Conservation (phyloP, 2,329 filamentous ascomycete species). For the Arthrobotrys sphaeroides region DNA sequence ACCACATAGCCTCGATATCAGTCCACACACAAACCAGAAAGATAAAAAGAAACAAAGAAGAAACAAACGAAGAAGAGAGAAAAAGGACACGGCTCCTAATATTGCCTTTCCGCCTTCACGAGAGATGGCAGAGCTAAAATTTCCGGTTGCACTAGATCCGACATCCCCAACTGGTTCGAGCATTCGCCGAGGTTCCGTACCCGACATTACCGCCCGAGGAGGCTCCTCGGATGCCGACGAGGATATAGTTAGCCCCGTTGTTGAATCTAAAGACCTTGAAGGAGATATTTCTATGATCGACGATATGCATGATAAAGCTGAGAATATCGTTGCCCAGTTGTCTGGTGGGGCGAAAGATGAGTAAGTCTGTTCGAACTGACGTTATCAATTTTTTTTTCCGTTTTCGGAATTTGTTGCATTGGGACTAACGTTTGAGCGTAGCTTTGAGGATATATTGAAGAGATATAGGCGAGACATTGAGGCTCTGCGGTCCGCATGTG, state of each 20-base stretch:
- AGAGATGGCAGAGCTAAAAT: slow-evolving; percentile 21
- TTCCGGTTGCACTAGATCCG: slow-evolving; percentile 47
- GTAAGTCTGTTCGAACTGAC: slow-evolving; percentile 19
- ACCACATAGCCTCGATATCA: slow-evolving; percentile 14
- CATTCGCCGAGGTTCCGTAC: slow-evolving; percentile 44
- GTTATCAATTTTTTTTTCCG: background rate
- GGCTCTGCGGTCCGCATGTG: slow-evolving; percentile 30
- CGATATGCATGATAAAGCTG: slow-evolving; percentile 39
- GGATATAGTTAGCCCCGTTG: slow-evolving; percentile 28
- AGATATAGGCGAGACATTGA: slow-evolving; percentile 49
- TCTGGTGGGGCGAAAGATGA: slow-evolving; percentile 43
- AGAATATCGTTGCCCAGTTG: slow-evolving; percentile 38
- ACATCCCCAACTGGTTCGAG: slow-evolving; percentile 40
- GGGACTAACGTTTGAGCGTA: background rate
- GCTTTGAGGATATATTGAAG: slow-evolving; percentile 44
- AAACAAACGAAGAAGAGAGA: background rate
- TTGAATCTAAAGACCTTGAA: slow-evolving; percentile 29
- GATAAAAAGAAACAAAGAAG: background rate
- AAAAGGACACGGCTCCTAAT: slow-evolving; percentile 3
- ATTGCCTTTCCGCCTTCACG: background rate
- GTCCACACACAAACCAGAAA: slow-evolving; percentile 1
- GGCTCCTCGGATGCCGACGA: slow-evolving; percentile 28
- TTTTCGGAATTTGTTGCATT: background rate
- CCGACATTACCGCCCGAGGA: slow-evolving; percentile 28
- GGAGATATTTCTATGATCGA: slow-evolving; percentile 46